phyloP scores from a whole-genome alignment of 2,329 filamentous ascomycete genomes.

The Aspergillus piperis region DNA sequence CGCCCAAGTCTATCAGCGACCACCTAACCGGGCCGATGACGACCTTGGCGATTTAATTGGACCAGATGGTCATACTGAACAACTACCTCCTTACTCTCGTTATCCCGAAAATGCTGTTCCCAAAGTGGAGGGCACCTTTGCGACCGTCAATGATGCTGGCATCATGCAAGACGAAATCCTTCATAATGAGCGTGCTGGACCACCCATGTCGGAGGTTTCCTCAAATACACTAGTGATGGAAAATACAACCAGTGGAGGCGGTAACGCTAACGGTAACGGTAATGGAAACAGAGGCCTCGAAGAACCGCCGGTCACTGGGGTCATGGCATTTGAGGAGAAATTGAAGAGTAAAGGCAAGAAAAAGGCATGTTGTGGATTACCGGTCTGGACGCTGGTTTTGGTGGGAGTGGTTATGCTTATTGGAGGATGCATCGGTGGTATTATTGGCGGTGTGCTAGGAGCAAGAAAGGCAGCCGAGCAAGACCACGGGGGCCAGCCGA shows the following conservation, averaged over 20 bases:
- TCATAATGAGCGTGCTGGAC: slow-evolving; percentile 40
- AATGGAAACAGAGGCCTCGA: slow-evolving; percentile 18
- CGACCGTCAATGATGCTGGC: slow-evolving; percentile 31
- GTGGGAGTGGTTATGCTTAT: slow-evolving; percentile 50
- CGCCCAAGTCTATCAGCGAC: slow-evolving; percentile 67
- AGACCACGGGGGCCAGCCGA: slow-evolving; percentile 23
- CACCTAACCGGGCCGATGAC: slow-evolving; percentile 68
- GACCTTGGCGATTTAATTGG: slow-evolving; percentile 86
- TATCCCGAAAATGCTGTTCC: slow-evolving; percentile 75
- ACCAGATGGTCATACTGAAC: slow-evolving; percentile 84
- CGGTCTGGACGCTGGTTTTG: slow-evolving; percentile 53
- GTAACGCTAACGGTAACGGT: slow-evolving; percentile 13
- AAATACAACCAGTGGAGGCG: slow-evolving; percentile 13
- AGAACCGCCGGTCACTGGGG: slow-evolving; percentile 34
- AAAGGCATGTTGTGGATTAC: slow-evolving; percentile 52
- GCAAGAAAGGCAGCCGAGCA: slow-evolving; percentile 42
- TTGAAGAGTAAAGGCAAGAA: slow-evolving; percentile 46
- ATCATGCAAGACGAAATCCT: slow-evolving; percentile 54
- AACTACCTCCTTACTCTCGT: slow-evolving; percentile 85
- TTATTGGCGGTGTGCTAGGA: slow-evolving; percentile 56
- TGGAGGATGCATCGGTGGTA: slow-evolving; percentile 54
- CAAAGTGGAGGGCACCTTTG: slow-evolving; percentile 51
- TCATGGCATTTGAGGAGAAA: slow-evolving; percentile 47
- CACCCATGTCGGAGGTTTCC: slow-evolving; percentile 35
- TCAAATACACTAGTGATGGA: slow-evolving; percentile 30